Percentiles rank a stretch among this genome's conserved stretches.
Conservation (phyloP, 176 grass and related monocot species). For the Musa troglodytarum region DNA sequence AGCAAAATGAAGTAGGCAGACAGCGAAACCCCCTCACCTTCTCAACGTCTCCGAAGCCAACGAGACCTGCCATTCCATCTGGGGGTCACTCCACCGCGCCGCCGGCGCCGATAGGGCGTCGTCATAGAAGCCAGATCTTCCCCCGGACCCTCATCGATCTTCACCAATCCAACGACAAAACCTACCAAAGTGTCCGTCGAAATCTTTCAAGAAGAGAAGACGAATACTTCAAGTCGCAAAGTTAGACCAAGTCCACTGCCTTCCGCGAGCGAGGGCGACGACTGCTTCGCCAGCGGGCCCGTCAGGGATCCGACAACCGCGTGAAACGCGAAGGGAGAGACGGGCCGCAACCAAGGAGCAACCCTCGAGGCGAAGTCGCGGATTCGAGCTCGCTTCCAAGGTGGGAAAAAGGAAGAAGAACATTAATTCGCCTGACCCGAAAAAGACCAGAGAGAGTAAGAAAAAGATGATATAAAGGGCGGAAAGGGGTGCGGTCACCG, state of each 20-base stretch:
- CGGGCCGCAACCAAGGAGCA: not conserved
- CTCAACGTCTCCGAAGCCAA: slow-evolving; percentile 1
- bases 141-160: slow-evolving; percentile 1
- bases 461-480: not conserved
- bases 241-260: not conserved
- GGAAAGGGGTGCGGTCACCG: not conserved
- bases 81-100: not conserved
- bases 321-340: no score
- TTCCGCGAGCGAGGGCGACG: not conserved
- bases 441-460: not conserved
- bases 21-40: not conserved
- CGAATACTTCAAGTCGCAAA: not conserved
- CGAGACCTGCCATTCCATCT: slow-evolving; percentile 8
- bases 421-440: not conserved
- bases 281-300: not conserved
- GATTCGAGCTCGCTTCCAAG: slow-evolving; percentile 3
- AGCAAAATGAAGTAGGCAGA: not conserved
- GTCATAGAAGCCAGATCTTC: slow-evolving; percentile 12
- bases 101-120: not conserved
- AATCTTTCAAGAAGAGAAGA: not conserved
- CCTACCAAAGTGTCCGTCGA: not conserved
- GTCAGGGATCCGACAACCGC: no score
- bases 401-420: not conserved
- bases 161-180: not conserved
- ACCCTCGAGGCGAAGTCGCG: not conserved